Conservation (phyloP, 768 basidiomycete genomes). For the Psilocybe tampanensis region DNA sequence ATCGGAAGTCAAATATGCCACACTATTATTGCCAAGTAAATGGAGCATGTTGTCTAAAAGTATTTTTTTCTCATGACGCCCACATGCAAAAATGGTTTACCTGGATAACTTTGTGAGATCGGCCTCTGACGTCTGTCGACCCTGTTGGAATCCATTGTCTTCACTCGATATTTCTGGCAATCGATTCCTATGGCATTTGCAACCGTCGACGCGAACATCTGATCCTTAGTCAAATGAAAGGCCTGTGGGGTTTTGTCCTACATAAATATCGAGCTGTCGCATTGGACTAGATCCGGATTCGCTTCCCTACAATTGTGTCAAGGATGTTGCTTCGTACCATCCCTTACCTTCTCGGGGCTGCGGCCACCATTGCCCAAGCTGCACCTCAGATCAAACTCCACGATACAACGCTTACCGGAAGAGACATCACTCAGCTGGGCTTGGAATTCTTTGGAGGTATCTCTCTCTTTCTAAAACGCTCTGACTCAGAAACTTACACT, state of each 20-base stretch:
- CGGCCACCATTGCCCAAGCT: conserved; percentile 13
- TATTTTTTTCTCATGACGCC: no score
- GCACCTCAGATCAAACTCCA: conserved; percentile 41
- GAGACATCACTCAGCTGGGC: conserved; percentile 31
- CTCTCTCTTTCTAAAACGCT: not conserved
- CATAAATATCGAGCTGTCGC: not conserved
- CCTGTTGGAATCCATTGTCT: not conserved
- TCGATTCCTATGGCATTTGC: not conserved
- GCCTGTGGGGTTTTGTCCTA: not conserved
- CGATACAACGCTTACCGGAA: conserved; percentile 39
- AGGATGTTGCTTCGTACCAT: conserved; percentile 8
- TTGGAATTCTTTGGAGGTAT: conserved; percentile 53
- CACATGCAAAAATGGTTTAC: no score
- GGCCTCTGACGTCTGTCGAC: not conserved
- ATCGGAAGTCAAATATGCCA: no score
- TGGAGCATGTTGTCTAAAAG: no score
- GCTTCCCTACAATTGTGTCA: not conserved
- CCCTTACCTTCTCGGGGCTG: conserved; percentile 3
- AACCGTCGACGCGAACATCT: not conserved
- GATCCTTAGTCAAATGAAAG: not conserved
- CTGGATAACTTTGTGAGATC: no score
- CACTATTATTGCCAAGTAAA: no score
- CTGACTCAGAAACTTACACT: not conserved
- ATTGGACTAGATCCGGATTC: not conserved
- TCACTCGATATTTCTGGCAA: not conserved